Evolutionary conservation across 2,329 filamentous ascomycete genomes (phyloP).

Genomic region (Hymenoscyphus albidus): DNA sequence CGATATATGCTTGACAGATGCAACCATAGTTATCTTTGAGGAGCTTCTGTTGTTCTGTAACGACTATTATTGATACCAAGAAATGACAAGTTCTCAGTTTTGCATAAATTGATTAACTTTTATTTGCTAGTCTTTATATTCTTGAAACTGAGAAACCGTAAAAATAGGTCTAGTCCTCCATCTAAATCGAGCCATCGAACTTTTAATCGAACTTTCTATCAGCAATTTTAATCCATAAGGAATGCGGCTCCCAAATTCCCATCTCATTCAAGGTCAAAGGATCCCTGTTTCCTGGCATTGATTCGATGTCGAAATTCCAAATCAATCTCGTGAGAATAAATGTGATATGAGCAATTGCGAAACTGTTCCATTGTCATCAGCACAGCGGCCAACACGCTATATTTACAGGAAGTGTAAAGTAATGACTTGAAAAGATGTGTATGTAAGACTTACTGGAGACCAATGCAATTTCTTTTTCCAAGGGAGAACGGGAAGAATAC

Average conservation of each 20-base stretch:
- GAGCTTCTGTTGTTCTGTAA: too few relatives aligned
- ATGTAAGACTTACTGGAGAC: constrained; percentile 11
- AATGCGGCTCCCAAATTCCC: background rate
- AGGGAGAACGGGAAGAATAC: constrained; percentile 18
- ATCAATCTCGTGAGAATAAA: constrained; percentile 23
- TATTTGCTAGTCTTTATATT: background rate
- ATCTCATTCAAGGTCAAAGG: background rate
- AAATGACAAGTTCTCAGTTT: background rate
- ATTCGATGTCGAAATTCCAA: constrained; percentile 26
- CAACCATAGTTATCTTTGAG: too few relatives aligned
- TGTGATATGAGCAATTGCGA: constrained; percentile 8
- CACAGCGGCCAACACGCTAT: too few relatives aligned
- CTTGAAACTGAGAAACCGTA: background rate
- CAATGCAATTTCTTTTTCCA: constrained; percentile 22
- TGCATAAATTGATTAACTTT: background rate
- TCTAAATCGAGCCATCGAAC: background rate
- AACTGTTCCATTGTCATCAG: constrained; percentile 1
- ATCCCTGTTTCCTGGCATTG: background rate
- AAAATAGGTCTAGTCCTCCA: background rate
- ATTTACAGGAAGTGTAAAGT: too few relatives aligned
- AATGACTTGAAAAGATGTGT: background rate
- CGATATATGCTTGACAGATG: too few relatives aligned
- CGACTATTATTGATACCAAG: too few relatives aligned
- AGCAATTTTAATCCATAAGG: background rate
- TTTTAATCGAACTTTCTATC: background rate